Evolutionary conservation across 495 filamentous ascomycete genomes (phyloP), one percentile per base, ranked within the genome.

Genomic region (Talaromyces ruber): DNA sequence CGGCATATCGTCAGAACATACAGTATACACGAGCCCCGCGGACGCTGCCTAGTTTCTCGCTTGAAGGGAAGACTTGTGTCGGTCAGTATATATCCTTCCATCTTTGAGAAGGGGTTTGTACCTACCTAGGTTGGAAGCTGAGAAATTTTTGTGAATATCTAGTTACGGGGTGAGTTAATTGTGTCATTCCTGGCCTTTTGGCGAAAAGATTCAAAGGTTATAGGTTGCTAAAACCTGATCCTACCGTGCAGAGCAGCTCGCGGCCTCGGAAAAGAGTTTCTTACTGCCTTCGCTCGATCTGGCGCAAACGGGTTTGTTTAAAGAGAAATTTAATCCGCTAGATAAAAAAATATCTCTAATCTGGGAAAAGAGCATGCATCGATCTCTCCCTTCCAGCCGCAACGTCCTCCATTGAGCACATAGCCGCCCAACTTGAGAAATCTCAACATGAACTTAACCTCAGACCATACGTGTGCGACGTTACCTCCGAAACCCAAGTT

Each of bases 391-490:
- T 68, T 12, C 50, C 65, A 39, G 52, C 28, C 14, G 64, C 57
- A 18, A 32, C 65, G 59, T 69, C 66, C 62, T 47, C 66, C 5
- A 75, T 79, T 59, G 73, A 75, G 58, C 87, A 86, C 77, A 84
- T 85, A 50, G 75, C 88, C 16, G 16, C 39, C 16, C 39, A 43
- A 1, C 14, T 43, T 1, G n/a, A 43, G 5, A 43, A 18, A 16
- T 43, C 39, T 12, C 39, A 43, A 43, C n/a, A 12, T n/a, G 39
- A 18, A 43, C 4, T 18, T 71, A 87, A 86, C 72, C 76, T 75
- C 68, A 86, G 86, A 72, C 80, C 83, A 53, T 88, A 88, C 79
- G 84, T 86, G 70, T 78, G 74, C 64, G 69, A 82, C 59, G 75
- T 86, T 25, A 74, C 76, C 62, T 68, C 70, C 74, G 84, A 77